These are phyloP conservation scores for Grigorovia humatica DNA, from an alignment of 805 yeast genomes.

Conservation along the genomic window DNA sequence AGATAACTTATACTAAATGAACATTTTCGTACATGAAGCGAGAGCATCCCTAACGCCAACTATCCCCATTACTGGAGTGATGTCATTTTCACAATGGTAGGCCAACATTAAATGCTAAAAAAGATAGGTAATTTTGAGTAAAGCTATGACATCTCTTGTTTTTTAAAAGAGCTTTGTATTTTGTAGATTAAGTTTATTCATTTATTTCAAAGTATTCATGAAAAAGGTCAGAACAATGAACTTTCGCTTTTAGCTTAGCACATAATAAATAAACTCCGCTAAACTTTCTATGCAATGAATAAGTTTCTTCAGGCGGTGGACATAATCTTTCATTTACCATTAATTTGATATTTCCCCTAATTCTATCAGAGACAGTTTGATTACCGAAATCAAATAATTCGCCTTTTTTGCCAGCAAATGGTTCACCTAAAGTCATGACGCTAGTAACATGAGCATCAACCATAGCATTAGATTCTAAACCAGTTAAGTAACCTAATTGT, in stretches of 20 bases:
- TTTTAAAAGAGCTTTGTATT: too few relatives aligned
- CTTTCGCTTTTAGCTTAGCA: constrained; percentile 71
- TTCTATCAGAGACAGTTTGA: constrained; percentile 92
- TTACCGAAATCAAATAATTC: constrained; percentile 53
- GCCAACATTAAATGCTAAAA: too few relatives aligned
- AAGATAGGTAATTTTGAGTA: too few relatives aligned
- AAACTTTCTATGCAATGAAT: constrained; percentile 88
- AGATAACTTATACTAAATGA: too few relatives aligned
- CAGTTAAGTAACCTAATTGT: constrained; percentile 81
- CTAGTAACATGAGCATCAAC: constrained; percentile 87
- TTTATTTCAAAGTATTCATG: constrained; percentile 31
- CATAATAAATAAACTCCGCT: constrained; percentile 90
- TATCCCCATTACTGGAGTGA: too few relatives aligned
- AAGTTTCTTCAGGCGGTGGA: constrained; percentile 98
- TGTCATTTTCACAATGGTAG: too few relatives aligned
- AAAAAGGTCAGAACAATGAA: constrained; percentile 72
- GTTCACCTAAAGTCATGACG: constrained; percentile 84
- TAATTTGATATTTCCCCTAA: constrained; percentile 72
- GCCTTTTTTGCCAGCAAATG: constrained; percentile 46
- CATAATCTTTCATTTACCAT: constrained; percentile 88
- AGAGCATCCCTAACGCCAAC: too few relatives aligned
- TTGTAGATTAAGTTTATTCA: neutral
- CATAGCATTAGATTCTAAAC: constrained; percentile 82
- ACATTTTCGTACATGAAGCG: too few relatives aligned
- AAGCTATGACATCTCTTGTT: too few relatives aligned